Conservation (phyloP, 345 rosid species). For the Euphorbia peplus region DNA sequence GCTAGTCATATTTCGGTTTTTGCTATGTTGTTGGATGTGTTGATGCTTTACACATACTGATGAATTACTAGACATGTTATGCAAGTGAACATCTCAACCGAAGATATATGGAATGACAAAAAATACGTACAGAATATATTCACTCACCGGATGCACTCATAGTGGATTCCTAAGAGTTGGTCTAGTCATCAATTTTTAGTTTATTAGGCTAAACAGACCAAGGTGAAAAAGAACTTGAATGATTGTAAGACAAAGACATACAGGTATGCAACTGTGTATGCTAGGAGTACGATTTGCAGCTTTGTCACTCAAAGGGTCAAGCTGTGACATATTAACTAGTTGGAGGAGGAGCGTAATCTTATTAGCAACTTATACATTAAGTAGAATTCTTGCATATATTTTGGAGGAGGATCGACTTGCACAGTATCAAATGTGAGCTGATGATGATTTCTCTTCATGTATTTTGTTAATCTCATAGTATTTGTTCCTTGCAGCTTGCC, state of each 20-base stretch:
- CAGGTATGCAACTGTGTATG: neutral
- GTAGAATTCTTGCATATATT: neutral
- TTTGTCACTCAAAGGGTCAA: neutral
- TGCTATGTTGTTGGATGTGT: too few relatives aligned
- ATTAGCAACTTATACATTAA: neutral
- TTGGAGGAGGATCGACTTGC: too few relatives aligned
- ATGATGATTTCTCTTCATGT: neutral
- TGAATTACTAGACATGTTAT: neutral
- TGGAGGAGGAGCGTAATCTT: too few relatives aligned
- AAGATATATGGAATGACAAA: neutral
- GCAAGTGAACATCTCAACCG: neutral
- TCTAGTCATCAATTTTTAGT: neutral
- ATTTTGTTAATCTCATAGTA: neutral
- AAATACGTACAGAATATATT: neutral
- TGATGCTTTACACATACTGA: neutral
- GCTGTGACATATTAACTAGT: neutral
- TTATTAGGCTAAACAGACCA: neutral
- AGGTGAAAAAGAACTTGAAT: neutral
- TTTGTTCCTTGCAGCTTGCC: constrained; percentile 43
- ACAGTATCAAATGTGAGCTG: neutral
- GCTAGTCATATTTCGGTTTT: neutral
- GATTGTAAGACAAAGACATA: neutral
- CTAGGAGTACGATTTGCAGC: neutral
- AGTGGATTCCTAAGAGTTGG: neutral
- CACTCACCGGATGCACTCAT: neutral